Percentiles rank a stretch among this genome's conserved stretches.
Conservation (phyloP, 768 basidiomycete genomes). For the Suillus spraguei region DNA sequence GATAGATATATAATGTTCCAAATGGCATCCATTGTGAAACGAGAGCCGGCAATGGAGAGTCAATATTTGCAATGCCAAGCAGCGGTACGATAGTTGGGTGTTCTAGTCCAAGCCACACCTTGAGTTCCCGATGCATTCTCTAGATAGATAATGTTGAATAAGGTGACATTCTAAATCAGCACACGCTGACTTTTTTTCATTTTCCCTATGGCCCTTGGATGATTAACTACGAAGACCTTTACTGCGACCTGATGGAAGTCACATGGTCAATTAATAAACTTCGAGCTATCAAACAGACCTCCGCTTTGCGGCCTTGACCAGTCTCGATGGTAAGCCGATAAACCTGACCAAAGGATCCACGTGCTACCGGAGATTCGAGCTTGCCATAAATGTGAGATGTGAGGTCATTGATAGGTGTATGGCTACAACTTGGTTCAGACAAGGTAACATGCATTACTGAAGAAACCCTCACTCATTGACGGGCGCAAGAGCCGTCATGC, state of each 20-base stretch:
- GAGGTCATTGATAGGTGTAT: background rate
- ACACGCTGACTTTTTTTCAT: background rate
- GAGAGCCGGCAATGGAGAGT: background rate
- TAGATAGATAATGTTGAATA: background rate
- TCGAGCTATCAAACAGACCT: background rate
- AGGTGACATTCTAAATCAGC: background rate
- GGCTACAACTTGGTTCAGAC: background rate
- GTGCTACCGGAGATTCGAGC: background rate
- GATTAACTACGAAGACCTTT: background rate
- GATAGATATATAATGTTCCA: background rate
- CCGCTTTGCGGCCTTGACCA: background rate
- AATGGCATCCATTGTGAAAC: background rate
- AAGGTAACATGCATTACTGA: too few species aligned
- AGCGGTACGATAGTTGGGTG: slow-evolving; percentile 24
- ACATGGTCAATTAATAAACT: background rate
- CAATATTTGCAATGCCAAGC: slow-evolving; percentile 14
- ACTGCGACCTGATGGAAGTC: background rate
- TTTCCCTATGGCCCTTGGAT: background rate
- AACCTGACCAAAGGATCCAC: background rate
- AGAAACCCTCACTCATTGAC: too few species aligned
- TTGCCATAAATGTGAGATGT: background rate
- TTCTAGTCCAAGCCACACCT: slow-evolving; percentile 21
- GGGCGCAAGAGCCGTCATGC: background rate
- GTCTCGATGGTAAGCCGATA: background rate
- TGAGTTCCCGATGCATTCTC: slow-evolving; percentile 21